Conservation (phyloP, 306 rosid species). For the Corylus avellana region DNA sequence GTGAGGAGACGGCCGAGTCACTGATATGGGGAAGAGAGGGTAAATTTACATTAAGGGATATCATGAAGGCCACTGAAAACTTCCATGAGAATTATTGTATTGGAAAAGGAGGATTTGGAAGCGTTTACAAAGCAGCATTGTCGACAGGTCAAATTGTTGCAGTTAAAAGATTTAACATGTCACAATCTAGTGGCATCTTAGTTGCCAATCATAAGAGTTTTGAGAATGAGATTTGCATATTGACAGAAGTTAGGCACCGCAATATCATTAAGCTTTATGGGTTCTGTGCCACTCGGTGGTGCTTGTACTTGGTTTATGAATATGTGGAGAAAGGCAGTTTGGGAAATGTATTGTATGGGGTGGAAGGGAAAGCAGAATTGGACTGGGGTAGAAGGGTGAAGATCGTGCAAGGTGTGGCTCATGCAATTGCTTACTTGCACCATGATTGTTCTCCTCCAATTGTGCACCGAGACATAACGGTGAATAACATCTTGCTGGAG, state of each 20-base stretch:
- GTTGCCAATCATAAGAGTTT: constrained; percentile 46
- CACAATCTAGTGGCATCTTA: constrained; percentile 45
- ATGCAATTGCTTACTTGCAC: constrained; percentile 66
- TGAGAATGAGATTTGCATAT: constrained; percentile 55
- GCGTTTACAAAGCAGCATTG: constrained; percentile 55
- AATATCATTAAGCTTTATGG: constrained; percentile 70
- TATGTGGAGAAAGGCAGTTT: constrained; percentile 54
- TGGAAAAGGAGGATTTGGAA: constrained; percentile 78
- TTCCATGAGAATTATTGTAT: constrained; percentile 59
- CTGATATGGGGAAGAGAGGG: constrained; percentile 44
- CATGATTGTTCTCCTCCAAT: constrained; percentile 60
- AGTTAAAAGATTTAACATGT: constrained; percentile 50
- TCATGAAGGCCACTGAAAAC: constrained; percentile 55
- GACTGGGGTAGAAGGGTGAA: constrained; percentile 55
- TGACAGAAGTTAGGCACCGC: constrained; percentile 65
- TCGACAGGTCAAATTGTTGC: constrained; percentile 51
- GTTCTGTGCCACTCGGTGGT: constrained; percentile 44
- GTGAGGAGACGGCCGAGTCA: not conserved
- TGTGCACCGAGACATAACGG: constrained; percentile 64
- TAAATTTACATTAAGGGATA: constrained; percentile 43
- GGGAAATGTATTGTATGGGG: constrained; percentile 48
- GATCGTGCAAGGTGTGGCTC: constrained; percentile 61
- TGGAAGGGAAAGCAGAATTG: constrained; percentile 39
- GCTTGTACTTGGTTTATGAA: constrained; percentile 66
- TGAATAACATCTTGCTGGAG: constrained; percentile 59